Evolutionary conservation across 2,329 filamentous ascomycete species (phyloP).

Genomic region (Trichoderma lentiforme): DNA sequence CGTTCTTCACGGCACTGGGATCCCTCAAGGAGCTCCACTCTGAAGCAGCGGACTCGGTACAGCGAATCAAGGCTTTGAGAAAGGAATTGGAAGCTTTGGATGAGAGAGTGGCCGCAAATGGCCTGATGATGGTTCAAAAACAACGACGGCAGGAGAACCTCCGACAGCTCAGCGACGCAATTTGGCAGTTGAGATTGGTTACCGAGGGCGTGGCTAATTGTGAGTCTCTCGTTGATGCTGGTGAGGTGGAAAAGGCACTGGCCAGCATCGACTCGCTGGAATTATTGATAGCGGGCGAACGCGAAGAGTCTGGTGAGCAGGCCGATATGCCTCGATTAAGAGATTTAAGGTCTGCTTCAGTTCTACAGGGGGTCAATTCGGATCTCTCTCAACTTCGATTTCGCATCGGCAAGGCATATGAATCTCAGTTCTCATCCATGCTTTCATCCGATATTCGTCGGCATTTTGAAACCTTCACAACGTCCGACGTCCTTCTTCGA

Average conservation of each 20-base stretch:
- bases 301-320: slow-evolving; percentile 37
- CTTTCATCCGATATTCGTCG: slow-evolving; percentile 74
- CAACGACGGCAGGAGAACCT: slow-evolving; percentile 80
- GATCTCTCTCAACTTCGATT: slow-evolving; percentile 74
- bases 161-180: slow-evolving; percentile 74
- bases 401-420: slow-evolving; percentile 83
- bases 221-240: slow-evolving; percentile 76
- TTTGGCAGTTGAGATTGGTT: slow-evolving; percentile 77
- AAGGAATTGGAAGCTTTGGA: slow-evolving; percentile 79
- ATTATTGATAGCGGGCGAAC: slow-evolving; percentile 72
- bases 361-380: slow-evolving; percentile 73
- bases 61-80: slow-evolving; percentile 76
- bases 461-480: slow-evolving; percentile 73
- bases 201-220: slow-evolving; percentile 72
- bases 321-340: slow-evolving; percentile 42
- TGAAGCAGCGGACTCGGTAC: slow-evolving; percentile 87
- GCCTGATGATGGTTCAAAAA: slow-evolving; percentile 81
- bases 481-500: slow-evolving; percentile 71
- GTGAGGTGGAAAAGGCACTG: slow-evolving; percentile 78
- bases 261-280: slow-evolving; percentile 75
- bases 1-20: slow-evolving; percentile 91
- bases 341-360: slow-evolving; percentile 73
- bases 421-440: slow-evolving; percentile 72
- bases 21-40: slow-evolving; percentile 87
- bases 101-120: slow-evolving; percentile 79